A percentile compares a stretch with the other conserved stretches of the same genome.
These are phyloP conservation scores for Rosa lucieae DNA, from an alignment of 306 rosid genomes.

Conservation along the genomic window DNA sequence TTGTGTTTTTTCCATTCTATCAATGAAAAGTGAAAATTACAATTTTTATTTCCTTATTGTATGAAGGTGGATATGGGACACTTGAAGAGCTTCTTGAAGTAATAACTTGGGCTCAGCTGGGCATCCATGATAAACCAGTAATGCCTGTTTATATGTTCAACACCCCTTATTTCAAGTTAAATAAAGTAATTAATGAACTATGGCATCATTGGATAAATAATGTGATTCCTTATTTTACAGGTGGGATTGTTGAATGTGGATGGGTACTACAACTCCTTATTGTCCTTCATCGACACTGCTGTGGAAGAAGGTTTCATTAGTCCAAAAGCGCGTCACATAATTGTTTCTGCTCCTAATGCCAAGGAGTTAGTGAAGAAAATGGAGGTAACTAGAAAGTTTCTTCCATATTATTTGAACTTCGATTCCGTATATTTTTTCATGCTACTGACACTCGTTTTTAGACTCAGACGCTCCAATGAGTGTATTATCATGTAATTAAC, in stretches of 20 bases:
- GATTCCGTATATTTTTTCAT: no score
- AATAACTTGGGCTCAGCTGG: conserved; percentile 98
- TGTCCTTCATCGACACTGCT: conserved; percentile 88
- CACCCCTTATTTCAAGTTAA: neutral
- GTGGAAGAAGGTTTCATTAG: conserved; percentile 93
- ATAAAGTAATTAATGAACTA: neutral
- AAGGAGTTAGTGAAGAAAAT: conserved; percentile 79
- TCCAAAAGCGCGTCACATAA: conserved; percentile 88
- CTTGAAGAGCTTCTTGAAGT: conserved; percentile 99
- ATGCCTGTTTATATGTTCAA: neutral
- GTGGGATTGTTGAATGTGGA: conserved; percentile 96
- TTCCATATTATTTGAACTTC: neutral
- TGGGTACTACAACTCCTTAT: conserved; percentile 85
- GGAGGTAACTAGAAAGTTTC: conserved; percentile 53
- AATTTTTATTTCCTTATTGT: neutral
- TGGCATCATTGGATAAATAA: no score
- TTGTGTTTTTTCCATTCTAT: neutral
- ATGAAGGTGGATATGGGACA: conserved; percentile 94
- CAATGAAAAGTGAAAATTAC: neutral
- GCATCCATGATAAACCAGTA: conserved; percentile 97
- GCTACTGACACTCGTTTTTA: neutral
- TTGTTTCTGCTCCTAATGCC: conserved; percentile 83
- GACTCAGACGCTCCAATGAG: neutral
- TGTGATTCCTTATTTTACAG: conserved; percentile 33
- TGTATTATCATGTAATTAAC: neutral